These are phyloP conservation scores for Candida koratica DNA, from an alignment of 805 yeast genomes.

Conservation along the genomic window DNA sequence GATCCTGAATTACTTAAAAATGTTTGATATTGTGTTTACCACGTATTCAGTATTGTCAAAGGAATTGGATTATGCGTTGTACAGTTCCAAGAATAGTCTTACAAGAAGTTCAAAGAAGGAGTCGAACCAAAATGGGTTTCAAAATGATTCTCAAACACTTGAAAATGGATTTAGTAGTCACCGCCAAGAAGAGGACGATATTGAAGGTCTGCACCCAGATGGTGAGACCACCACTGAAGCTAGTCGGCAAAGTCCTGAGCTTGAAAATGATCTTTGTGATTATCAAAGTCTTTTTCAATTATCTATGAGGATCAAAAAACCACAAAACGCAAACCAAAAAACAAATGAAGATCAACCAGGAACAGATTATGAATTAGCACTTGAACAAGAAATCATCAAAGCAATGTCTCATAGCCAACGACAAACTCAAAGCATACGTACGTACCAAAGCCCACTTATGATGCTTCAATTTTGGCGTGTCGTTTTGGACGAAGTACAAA, in stretches of 20 bases:
- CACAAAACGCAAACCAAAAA: conserved; percentile 25
- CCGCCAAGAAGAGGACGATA: conserved; percentile 3
- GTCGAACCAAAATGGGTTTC: not conserved
- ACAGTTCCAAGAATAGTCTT: conserved; percentile 53
- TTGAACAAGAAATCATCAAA: conserved; percentile 29
- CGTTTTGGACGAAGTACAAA: conserved; percentile 90
- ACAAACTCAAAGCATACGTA: conserved; percentile 26
- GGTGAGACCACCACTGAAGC: not conserved
- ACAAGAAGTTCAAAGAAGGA: conserved; percentile 35
- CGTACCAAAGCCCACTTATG: conserved; percentile 79
- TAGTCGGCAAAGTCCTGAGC: not conserved
- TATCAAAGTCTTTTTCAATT: conserved; percentile 27
- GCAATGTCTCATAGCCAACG: conserved; percentile 28
- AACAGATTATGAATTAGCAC: conserved; percentile 31
- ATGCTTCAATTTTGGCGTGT: conserved; percentile 85
- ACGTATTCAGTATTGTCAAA: conserved; percentile 67
- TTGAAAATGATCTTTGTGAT: conserved; percentile 11
- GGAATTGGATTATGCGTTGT: conserved; percentile 78
- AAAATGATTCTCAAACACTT: not conserved
- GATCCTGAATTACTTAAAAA: conserved; percentile 52
- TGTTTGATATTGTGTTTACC: conserved; percentile 74
- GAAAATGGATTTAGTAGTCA: too few relatives aligned
- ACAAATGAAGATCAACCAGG: conserved; percentile 19
- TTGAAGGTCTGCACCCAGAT: too few relatives aligned
- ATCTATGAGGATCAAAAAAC: conserved; percentile 21